Evolutionary conservation across 352 stramenopile species (phyloP).

Genomic region (Pythium diclinum): DNA sequence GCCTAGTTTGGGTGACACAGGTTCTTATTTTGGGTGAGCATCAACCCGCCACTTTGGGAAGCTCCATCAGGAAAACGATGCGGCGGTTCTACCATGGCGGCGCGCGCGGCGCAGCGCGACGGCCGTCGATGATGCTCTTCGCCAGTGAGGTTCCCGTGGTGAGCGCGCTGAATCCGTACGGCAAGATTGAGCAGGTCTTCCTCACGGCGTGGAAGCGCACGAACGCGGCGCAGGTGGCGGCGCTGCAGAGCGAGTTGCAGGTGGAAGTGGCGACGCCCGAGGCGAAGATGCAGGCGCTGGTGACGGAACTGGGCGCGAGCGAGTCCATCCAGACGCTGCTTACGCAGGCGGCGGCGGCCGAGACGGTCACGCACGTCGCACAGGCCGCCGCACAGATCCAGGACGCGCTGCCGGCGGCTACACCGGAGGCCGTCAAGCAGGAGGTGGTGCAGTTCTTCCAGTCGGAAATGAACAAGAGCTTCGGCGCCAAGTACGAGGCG

Average conservation of each 20-base stretch:
- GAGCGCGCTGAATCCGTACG: conserved; percentile 77
- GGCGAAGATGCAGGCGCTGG: conserved; percentile 54
- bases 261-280: conserved; percentile 44
- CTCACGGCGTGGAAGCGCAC: conserved; percentile 76
- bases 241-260: conserved; percentile 45
- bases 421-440: conserved; percentile 44
- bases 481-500: conserved; percentile 60
- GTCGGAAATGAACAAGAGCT: conserved; percentile 79
- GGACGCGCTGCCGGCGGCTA: conserved; percentile 42
- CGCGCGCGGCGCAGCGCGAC: conserved; percentile 10
- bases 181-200: conserved; percentile 83
- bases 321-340: conserved; percentile 59
- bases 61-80: not conserved
- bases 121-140: conserved; percentile 70
- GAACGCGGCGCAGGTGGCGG: conserved; percentile 55
- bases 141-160: conserved; percentile 85
- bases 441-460: conserved; percentile 74
- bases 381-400: conserved; percentile 43
- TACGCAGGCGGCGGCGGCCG: conserved; percentile 41
- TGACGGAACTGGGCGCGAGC: conserved; percentile 49
- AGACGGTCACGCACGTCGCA: conserved; percentile 42
- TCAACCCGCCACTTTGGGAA: not conserved
- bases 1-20: conserved; percentile 9
- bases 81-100: conserved; percentile 5
- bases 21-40: conserved; percentile 6